phyloP scores from a whole-genome alignment of 2,329 filamentous ascomycete species.

The Arthrinium phaeospermum region DNA sequence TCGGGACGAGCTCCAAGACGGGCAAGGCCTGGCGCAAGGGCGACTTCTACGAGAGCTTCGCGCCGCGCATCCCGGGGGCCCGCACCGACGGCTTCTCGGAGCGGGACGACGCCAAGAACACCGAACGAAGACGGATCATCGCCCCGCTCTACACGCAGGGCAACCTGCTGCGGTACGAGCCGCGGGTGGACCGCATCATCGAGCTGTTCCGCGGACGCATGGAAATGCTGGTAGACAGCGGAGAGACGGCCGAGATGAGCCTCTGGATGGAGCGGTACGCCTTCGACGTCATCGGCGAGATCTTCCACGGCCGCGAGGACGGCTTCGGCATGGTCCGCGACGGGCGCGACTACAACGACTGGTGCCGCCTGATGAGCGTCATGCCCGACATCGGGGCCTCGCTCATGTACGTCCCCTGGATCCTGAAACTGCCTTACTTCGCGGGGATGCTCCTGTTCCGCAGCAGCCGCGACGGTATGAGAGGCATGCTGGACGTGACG shows the following conservation, averaged over 20 bases:
- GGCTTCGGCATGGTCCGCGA: constrained; percentile 18
- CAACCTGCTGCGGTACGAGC: constrained; percentile 15
- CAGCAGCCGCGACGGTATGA: neutral
- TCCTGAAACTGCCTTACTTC: neutral
- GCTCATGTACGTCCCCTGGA: neutral
- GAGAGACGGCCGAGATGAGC: neutral
- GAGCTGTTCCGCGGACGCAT: neutral
- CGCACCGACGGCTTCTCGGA: constrained; percentile 14
- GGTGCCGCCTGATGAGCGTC: constrained; percentile 12
- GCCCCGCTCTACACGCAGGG: neutral
- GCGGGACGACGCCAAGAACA: neutral
- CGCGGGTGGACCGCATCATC: constrained; percentile 1
- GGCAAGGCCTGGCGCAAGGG: constrained; percentile 4
- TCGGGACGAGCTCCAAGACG: neutral
- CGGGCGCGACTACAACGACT: constrained; percentile 4
- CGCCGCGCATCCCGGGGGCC: neutral
- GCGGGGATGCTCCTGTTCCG: constrained; percentile 2
- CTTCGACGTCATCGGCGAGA: constrained; percentile 10
- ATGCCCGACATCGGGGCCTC: constrained; percentile 13
- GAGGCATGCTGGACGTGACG: neutral
- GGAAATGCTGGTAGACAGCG: neutral
- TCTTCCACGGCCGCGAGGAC: constrained; percentile 14
- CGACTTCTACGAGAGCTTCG: constrained; percentile 4
- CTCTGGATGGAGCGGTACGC: constrained; percentile 16
- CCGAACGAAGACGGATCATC: neutral